Evolutionary conservation across 208 protist species (phyloP).

Genomic region (Naegleria lovaniensis): DNA sequence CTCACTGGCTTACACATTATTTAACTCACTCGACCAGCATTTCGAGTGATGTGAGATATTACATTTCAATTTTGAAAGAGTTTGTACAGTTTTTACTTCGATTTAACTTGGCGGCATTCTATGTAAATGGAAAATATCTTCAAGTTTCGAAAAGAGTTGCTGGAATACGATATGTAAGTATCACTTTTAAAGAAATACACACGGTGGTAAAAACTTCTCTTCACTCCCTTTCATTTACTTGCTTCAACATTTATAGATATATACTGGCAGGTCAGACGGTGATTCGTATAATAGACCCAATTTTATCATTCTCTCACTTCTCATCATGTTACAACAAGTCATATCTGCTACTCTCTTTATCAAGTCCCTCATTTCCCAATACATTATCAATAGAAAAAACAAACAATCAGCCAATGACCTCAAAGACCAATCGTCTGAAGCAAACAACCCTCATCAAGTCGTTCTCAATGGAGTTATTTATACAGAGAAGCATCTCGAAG

Average conservation of each 20-base stretch:
- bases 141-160: conserved; percentile 11
- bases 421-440: background rate
- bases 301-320: background rate
- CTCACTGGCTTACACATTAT: background rate
- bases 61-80: background rate
- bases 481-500: background rate
- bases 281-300: background rate
- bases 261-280: background rate
- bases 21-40: background rate
- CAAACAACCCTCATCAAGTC: background rate
- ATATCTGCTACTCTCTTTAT: background rate
- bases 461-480: background rate
- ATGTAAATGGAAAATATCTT: background rate
- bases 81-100: background rate
- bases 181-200: too few relatives aligned
- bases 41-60: background rate
- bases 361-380: background rate
- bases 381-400: background rate
- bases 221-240: too few relatives aligned
- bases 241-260: background rate
- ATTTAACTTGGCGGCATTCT: conserved; percentile 6
- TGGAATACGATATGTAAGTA: conserved; percentile 18
- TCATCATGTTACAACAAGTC: background rate
- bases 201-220: too few relatives aligned
- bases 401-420: background rate